Conservation (phyloP, 805 yeast species). For the Maudiozyma serrabonitensis region DNA sequence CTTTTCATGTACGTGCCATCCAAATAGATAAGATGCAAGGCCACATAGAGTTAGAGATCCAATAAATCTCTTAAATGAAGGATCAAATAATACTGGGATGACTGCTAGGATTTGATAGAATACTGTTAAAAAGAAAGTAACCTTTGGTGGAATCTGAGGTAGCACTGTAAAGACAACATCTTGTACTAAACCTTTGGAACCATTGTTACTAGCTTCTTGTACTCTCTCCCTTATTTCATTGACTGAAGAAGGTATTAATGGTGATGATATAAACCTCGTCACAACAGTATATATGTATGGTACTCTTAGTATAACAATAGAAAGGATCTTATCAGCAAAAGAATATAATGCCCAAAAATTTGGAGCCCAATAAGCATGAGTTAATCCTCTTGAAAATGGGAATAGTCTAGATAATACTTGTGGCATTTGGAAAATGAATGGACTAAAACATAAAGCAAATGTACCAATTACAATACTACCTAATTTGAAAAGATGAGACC, state of each 20-base stretch:
- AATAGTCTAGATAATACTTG: slow-evolving; percentile 63
- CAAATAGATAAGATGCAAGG: slow-evolving; percentile 81
- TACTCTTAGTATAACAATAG: slow-evolving; percentile 30
- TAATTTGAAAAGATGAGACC: slow-evolving; percentile 51
- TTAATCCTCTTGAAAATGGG: slow-evolving; percentile 89
- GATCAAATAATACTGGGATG: slow-evolving; percentile 59
- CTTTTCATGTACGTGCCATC: slow-evolving; percentile 99
- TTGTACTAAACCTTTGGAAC: slow-evolving; percentile 85
- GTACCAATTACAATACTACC: slow-evolving; percentile 54
- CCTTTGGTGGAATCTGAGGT: slow-evolving; percentile 69
- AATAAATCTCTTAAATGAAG: slow-evolving; percentile 67
- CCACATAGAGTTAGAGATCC: slow-evolving; percentile 87
- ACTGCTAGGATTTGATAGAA: slow-evolving; percentile 75
- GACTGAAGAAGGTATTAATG: slow-evolving; percentile 26
- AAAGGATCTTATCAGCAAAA: slow-evolving; percentile 60
- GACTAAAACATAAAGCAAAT: slow-evolving; percentile 63
- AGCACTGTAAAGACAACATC: slow-evolving; percentile 75
- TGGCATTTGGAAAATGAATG: slow-evolving; percentile 60
- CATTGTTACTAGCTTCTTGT: slow-evolving; percentile 28
- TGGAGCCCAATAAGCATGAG: slow-evolving; percentile 99
- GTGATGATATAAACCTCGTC: slow-evolving; percentile 27
- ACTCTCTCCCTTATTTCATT: slow-evolving; percentile 26
- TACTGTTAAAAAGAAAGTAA: slow-evolving; percentile 72
- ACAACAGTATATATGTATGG: slow-evolving; percentile 39
- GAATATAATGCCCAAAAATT: slow-evolving; percentile 95